Base-by-base conservation (phyloP, 2,329 filamentous ascomycete genomes). In the Aspergillus arachidicola region DNA sequence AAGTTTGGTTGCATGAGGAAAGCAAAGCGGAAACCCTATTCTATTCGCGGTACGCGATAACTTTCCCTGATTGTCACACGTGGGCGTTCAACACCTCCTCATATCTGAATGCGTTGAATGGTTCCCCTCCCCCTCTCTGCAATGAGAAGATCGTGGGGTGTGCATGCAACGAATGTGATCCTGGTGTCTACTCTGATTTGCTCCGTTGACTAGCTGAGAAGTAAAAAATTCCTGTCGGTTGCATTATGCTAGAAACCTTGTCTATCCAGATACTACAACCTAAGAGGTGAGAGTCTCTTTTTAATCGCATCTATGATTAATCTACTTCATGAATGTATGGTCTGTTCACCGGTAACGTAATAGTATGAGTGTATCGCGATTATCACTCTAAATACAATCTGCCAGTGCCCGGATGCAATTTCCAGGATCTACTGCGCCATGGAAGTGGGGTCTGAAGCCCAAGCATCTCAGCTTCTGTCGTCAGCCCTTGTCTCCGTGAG, bases 41-140 rank as follows among this genome's bases (percentile, higher is more conserved):
- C 28, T n/a, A 57, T 48, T 61, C 54, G 48, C 63, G 64, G 64
- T 62, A 61, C 53, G 63, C 66, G 64, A 68, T 51, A 66, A 61
- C 57, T 59, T 60, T 59, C 61, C 63, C 23, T 60, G 56, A 61
- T 59, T 28, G 45, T 59, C 32, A 63, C 66, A 66, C 64, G 64
- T 68, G 66, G 64, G 64, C 34, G 41, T 61, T 59, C 38, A 51
- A 45, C 48, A 54, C 36, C 28, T 38, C 50, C 48, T 53, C 48
- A 53, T 53, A 9, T 53, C 41, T 34, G 55, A 50, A 59, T 43
- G 16, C 58, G 56, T 62, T 55, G 11, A 41, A 10, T 59, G n/a
- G 57, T 28, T 51, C 36, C 38, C 45, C 28, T 36, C 34, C n/a
- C 28, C 54, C 54, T 54, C 28, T 19, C 21, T 54, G 50, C 19